Percentiles rank a stretch among this genome's conserved stretches.
phyloP scores from a whole-genome alignment of 1,284 basidiomycete species.

The Ustilago hordei region DNA sequence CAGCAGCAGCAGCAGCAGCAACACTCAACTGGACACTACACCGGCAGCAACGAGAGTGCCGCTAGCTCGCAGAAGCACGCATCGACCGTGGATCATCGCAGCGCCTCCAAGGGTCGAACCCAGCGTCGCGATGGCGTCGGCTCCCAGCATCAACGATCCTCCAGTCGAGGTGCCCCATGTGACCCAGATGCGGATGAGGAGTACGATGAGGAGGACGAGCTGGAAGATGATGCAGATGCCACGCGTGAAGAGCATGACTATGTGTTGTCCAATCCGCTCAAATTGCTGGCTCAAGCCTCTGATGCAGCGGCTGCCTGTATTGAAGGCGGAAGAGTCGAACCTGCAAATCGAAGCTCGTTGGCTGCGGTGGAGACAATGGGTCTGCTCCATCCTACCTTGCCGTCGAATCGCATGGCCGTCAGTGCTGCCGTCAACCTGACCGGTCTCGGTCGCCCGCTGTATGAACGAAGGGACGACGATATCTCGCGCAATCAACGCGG shows the following conservation, averaged over 20 bases:
- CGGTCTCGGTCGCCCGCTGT: conserved; percentile 44
- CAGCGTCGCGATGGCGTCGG: conserved; percentile 24
- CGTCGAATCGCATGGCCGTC: conserved; percentile 47
- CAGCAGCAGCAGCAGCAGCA: conserved; percentile 22
- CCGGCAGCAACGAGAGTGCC: conserved; percentile 15
- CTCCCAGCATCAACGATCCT: conserved; percentile 32
- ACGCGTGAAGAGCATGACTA: conserved; percentile 53
- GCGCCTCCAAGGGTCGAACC: conserved; percentile 27
- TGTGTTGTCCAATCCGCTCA: conserved; percentile 60
- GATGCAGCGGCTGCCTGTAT: conserved; percentile 54
- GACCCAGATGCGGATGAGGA: conserved; percentile 55
- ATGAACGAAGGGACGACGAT: conserved; percentile 36
- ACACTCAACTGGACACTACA: conserved; percentile 13
- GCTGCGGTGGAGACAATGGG: conserved; percentile 59
- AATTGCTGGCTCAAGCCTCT: conserved; percentile 58
- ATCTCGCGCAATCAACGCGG: conserved; percentile 20
- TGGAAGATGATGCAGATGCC: conserved; percentile 53
- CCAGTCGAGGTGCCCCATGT: conserved; percentile 24
- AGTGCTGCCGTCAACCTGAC: conserved; percentile 48
- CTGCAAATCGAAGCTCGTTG: conserved; percentile 36
- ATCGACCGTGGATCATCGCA: conserved; percentile 21
- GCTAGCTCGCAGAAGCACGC: conserved; percentile 18
- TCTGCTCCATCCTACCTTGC: conserved; percentile 37
- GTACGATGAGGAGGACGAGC: conserved; percentile 57
- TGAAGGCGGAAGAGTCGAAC: conserved; percentile 40